Conservation (phyloP, 805 yeast species). For the Metschnikowia drakensbergensis region DNA sequence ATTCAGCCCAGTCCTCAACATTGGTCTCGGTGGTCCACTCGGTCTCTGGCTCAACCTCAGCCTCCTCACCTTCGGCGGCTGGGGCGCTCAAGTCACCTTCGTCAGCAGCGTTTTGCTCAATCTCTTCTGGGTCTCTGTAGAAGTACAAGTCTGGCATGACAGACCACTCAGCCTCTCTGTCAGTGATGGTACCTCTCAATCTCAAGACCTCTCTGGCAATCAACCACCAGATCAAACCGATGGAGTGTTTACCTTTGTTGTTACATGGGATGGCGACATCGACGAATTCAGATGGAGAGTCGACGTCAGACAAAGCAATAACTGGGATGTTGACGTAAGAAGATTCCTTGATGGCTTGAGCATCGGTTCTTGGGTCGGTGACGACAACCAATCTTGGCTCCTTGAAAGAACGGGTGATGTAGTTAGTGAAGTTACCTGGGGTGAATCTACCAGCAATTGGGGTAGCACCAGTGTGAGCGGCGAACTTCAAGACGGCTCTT, state of each 20-base stretch:
- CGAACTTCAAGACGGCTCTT: conserved; percentile 99
- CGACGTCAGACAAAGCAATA: conserved; percentile 97
- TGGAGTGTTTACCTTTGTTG: conserved; percentile 99
- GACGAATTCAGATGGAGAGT: conserved; percentile 96
- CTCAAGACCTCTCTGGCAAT: conserved; percentile 98
- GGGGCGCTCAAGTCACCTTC: conserved; percentile 41
- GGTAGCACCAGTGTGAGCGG: conserved; percentile 99
- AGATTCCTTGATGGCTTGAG: conserved; percentile 99
- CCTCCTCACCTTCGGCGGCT: conserved; percentile 61
- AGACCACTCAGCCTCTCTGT: conserved; percentile 96
- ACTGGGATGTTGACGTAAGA: conserved; percentile 99
- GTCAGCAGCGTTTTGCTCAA: conserved; percentile 64
- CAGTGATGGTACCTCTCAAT: conserved; percentile 95
- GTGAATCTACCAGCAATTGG: conserved; percentile 99
- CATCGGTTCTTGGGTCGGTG: conserved; percentile 99
- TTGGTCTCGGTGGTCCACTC: conserved; percentile 57
- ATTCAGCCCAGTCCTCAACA: conserved; percentile 64
- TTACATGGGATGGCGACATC: conserved; percentile 99
- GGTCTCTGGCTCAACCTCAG: conserved; percentile 53
- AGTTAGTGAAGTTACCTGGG: conserved; percentile 99
- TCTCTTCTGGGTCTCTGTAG: conserved; percentile 99
- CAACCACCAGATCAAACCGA: conserved; percentile 99
- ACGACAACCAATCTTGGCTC: conserved; percentile 99
- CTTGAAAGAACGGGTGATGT: conserved; percentile 99
- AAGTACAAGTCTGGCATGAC: conserved; percentile 99